Conservation (phyloP, 2,329 filamentous ascomycete genomes). For the Botrytis tulipae region DNA sequence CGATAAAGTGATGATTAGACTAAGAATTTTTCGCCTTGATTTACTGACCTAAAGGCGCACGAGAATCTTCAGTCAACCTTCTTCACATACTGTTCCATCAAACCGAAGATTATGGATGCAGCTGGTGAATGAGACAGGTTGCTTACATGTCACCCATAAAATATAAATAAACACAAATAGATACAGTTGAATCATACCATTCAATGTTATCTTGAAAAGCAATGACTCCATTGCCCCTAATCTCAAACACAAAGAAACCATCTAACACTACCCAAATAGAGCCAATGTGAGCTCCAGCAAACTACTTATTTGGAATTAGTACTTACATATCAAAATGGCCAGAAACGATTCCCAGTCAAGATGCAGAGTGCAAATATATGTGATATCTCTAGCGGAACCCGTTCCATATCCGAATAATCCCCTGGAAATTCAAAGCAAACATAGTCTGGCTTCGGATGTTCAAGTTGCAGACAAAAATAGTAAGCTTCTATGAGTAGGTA, state of each 20-base stretch:
- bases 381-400: not conserved
- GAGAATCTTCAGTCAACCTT: not conserved
- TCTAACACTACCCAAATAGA: not conserved
- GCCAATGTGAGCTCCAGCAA: not conserved
- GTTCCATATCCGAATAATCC: not conserved
- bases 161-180: not conserved
- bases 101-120: not conserved
- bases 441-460: not conserved
- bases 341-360: not conserved
- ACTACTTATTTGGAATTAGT: accelerated
- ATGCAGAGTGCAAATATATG: not conserved
- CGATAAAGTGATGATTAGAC: no score
- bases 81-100: not conserved
- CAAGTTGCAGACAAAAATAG: not conserved
- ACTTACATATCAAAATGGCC: not conserved
- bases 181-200: not conserved
- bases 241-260: not conserved
- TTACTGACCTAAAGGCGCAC: not conserved
- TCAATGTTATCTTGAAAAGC: not conserved
- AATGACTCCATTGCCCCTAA: not conserved
- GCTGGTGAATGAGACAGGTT: not conserved
- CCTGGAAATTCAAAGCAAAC: not conserved
- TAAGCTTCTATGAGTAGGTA: not conserved
- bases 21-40: not conserved
- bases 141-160: not conserved